Percentiles rank a stretch among this genome's conserved stretches.
Conservation (phyloP, 352 stramenopile species). For the Globisporangium sylvaticum region DNA sequence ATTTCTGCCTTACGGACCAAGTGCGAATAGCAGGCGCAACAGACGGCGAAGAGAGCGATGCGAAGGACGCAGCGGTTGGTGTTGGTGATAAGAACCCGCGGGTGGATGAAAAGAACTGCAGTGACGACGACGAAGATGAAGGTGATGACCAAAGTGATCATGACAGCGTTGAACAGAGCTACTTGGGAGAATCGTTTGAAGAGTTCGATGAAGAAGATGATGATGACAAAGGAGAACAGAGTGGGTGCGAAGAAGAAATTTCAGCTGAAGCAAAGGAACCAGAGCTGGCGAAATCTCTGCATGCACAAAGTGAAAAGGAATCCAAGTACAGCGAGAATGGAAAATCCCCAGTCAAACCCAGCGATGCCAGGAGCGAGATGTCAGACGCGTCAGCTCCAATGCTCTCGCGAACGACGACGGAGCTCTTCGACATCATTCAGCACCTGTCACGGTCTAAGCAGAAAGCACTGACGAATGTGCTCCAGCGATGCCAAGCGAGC, state of each 20-base stretch:
- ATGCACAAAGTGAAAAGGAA: not conserved
- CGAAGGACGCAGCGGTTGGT: not conserved
- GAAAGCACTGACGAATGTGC: slow-evolving; percentile 45
- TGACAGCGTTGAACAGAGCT: slow-evolving; percentile 45
- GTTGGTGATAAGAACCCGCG: not conserved
- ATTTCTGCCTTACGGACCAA: slow-evolving; percentile 27
- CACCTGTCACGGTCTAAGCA: slow-evolving; percentile 71
- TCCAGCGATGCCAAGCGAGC: slow-evolving; percentile 61
- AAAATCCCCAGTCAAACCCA: not conserved
- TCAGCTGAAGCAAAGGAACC: slow-evolving; percentile 3
- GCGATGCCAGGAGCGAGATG: not conserved
- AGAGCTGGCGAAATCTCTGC: not conserved
- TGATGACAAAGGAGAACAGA: not conserved
- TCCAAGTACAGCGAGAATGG: not conserved
- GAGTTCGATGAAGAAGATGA: slow-evolving; percentile 60
- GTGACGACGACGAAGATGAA: slow-evolving; percentile 12
- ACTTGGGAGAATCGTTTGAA: slow-evolving; percentile 83
- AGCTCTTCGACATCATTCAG: slow-evolving; percentile 64
- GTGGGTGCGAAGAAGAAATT: slow-evolving; percentile 9
- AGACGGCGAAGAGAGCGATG: slow-evolving; percentile 11
- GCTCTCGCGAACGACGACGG: slow-evolving; percentile 47
- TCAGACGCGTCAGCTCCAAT: slow-evolving; percentile 4
- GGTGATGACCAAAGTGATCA: slow-evolving; percentile 15
- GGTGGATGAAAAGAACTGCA: not conserved
- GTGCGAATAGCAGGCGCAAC: not conserved